phyloP scores from a whole-genome alignment of 306 rosid genomes.

The Glycine latifolia region DNA sequence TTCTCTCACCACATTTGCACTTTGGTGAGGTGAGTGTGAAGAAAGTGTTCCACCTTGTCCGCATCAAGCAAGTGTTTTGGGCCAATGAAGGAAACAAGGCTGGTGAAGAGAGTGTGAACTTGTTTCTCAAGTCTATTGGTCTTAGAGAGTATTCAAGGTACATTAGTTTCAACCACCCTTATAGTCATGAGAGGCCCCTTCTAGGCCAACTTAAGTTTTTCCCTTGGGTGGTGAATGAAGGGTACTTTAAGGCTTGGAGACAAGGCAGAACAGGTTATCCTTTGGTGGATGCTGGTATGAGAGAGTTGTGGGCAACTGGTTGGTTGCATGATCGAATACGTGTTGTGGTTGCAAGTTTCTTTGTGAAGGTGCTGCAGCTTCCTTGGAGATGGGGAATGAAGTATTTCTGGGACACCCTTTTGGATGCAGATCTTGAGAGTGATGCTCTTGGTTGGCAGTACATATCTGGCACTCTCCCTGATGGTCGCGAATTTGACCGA shows the following conservation, averaged over 20 bases:
- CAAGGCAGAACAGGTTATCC: conserved; percentile 99
- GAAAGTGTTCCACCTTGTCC: conserved; percentile 87
- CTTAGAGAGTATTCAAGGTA: conserved; percentile 97
- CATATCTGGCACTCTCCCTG: conserved; percentile 96
- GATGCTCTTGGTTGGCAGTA: conserved; percentile 99
- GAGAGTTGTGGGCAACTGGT: conserved; percentile 99
- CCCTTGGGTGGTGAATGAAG: conserved; percentile 86
- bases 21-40: conserved; percentile 97
- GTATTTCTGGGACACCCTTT: conserved; percentile 98
- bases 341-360: conserved; percentile 96
- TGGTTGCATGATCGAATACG: conserved; percentile 98
- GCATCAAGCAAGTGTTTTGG: conserved; percentile 98
- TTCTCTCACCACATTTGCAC: conserved; percentile 95
- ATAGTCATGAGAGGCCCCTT: conserved; percentile 92
- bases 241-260: conserved; percentile 95
- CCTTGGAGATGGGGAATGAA: conserved; percentile 99
- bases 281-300: conserved; percentile 99
- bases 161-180: conserved; percentile 94
- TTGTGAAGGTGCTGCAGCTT: conserved; percentile 99
- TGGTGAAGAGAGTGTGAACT: conserved; percentile 97
- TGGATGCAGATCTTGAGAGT: conserved; percentile 99
- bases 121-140: conserved; percentile 96
- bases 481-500: conserved; percentile 90
- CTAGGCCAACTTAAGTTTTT: conserved; percentile 91
- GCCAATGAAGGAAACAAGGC: conserved; percentile 94